phyloP scores from a whole-genome alignment of 148 eudicot genomes.

The Salicornia ramosissima region DNA sequence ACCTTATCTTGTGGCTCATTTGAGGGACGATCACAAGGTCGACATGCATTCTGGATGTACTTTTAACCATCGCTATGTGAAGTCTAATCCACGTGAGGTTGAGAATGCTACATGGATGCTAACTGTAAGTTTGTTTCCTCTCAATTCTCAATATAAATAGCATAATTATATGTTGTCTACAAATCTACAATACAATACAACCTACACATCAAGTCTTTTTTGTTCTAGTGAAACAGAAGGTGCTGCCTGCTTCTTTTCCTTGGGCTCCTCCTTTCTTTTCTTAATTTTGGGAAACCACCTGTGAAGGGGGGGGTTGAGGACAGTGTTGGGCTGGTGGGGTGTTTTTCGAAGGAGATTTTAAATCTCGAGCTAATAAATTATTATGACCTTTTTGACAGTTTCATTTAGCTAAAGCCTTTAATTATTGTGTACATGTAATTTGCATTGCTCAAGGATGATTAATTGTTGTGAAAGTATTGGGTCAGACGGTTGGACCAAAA shows the following conservation, averaged over 20 bases:
- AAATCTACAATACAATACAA: neutral
- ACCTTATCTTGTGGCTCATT: conserved; percentile 61
- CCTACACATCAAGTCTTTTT: neutral
- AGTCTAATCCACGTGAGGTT: conserved; percentile 88
- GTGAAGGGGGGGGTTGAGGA: too few species aligned
- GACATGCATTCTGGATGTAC: conserved; percentile 93
- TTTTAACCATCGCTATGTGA: conserved; percentile 84
- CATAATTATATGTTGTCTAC: neutral
- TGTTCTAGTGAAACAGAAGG: neutral
- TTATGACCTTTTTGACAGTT: neutral
- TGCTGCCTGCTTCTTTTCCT: too few species aligned
- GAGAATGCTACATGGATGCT: conserved; percentile 96
- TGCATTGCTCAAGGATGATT: too few species aligned
- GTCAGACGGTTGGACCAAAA: too few species aligned
- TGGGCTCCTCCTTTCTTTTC: too few species aligned
- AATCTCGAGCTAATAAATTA: neutral
- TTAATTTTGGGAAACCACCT: too few species aligned
- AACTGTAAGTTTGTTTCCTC: conserved; percentile 53
- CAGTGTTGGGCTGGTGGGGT: too few species aligned
- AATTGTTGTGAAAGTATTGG: too few species aligned
- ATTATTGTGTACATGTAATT: too few species aligned
- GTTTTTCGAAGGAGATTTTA: neutral
- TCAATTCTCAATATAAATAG: neutral
- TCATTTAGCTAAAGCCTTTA: neutral
- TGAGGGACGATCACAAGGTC: conserved; percentile 82